A percentile compares a stretch with the other conserved stretches of the same genome.
Evolutionary conservation across 2,329 filamentous ascomycete species (phyloP).

Genomic region (Xylariaceae sp.): DNA sequence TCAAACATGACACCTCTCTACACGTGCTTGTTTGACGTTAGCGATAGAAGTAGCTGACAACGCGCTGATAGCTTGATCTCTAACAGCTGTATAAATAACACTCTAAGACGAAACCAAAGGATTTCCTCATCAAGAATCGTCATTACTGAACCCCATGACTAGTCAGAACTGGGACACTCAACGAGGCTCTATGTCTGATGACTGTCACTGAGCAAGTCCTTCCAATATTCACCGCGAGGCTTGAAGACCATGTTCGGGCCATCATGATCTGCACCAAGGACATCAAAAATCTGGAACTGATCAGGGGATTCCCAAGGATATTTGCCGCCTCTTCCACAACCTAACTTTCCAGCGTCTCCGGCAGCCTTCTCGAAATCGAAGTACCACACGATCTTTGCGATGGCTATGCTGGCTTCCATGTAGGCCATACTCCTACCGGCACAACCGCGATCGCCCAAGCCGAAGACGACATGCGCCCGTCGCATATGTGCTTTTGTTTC

Average conservation of each 20-base stretch:
- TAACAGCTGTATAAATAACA: no score
- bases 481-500: not conserved
- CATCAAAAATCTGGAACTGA: constrained; percentile 4
- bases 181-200: not conserved
- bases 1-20: no score
- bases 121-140: no score
- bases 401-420: constrained; percentile 2
- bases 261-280: not conserved
- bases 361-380: constrained; percentile 4
- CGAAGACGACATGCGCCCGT: not conserved
- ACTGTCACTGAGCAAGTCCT: not conserved
- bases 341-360: not conserved
- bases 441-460: constrained; percentile 3
- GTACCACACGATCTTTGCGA: constrained; percentile 7
- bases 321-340: not conserved
- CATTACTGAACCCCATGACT: no score
- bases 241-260: constrained; percentile 2
- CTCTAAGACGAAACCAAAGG: no score
- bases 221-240: not conserved
- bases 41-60: no score
- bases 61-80: no score
- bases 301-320: not conserved
- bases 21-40: no score
- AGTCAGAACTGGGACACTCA: not conserved
- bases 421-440: constrained; percentile 5